Conservation (phyloP, 1,139 yeast species). For the Kazachstania sp. region DNA sequence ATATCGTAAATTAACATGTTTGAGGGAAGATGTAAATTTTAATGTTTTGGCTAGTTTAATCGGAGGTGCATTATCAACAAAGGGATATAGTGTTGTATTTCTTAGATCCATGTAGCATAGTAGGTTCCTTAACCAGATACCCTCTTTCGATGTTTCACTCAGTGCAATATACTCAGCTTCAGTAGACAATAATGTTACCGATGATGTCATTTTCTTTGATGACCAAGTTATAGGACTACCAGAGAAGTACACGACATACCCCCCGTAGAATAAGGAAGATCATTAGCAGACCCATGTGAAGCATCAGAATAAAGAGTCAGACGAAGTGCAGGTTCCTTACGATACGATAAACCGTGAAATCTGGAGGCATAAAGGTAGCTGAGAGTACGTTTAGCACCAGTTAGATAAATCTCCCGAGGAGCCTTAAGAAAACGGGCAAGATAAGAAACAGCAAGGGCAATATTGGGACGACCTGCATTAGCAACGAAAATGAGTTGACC, state of each 20-base stretch:
- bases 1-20: slow-evolving; percentile 9
- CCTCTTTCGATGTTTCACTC: slow-evolving; percentile 14
- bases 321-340: not conserved
- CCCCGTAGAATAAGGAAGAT: slow-evolving; percentile 10
- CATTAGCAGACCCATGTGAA: slow-evolving; percentile 6
- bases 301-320: slow-evolving; percentile 9
- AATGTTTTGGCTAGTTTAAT: not conserved
- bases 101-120: slow-evolving; percentile 1
- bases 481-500: slow-evolving; percentile 7
- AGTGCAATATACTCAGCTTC: slow-evolving; percentile 19
- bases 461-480: slow-evolving; percentile 11
- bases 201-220: slow-evolving; percentile 11
- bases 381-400: slow-evolving; percentile 8
- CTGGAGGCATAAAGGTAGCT: slow-evolving; percentile 9
- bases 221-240: slow-evolving; percentile 17
- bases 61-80: not conserved
- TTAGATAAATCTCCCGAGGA: slow-evolving; percentile 6
- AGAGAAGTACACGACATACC: slow-evolving; percentile 10
- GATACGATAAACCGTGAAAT: not conserved
- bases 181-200: slow-evolving; percentile 14
- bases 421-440: slow-evolving; percentile 8
- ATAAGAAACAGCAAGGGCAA: slow-evolving; percentile 10
- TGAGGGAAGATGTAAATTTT: slow-evolving; percentile 4
- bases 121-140: slow-evolving; percentile 10
- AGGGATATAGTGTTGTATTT: not conserved